phyloP scores from a whole-genome alignment of 2,329 filamentous ascomycete genomes.

The Pseudocercospora eumusae region DNA sequence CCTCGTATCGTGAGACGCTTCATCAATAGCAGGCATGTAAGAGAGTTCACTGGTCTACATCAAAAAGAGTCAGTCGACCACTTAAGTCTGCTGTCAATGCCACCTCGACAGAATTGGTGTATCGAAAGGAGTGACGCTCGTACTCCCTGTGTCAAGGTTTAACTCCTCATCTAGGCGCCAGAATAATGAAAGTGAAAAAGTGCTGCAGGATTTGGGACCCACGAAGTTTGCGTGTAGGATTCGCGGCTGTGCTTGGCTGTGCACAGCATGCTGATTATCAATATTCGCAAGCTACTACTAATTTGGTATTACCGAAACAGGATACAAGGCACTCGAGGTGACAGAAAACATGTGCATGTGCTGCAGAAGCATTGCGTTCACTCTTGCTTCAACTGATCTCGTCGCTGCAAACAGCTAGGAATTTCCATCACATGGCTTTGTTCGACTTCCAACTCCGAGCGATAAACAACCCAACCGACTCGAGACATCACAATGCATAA shows the following conservation, averaged over 20 bases:
- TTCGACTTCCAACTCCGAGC: not conserved
- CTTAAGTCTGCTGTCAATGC: not conserved
- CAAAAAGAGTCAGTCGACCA: not conserved
- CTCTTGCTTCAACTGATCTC: not conserved
- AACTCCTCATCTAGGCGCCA: conserved; percentile 4
- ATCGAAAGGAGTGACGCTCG: not conserved
- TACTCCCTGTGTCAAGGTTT: not conserved
- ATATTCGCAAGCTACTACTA: not conserved
- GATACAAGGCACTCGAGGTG: not conserved
- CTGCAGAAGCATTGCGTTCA: not conserved
- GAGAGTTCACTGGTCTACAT: not conserved
- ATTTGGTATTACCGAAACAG: not conserved
- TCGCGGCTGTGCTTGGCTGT: conserved; percentile 6
- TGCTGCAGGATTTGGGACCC: conserved; percentile 2
- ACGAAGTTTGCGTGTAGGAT: not conserved
- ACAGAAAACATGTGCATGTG: not conserved
- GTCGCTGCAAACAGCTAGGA: not conserved
- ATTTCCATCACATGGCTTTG: not conserved
- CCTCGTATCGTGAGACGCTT: not conserved
- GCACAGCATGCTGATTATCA: not conserved
- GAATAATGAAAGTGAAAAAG: not conserved
- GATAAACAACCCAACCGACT: not conserved
- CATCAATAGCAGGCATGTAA: not conserved
- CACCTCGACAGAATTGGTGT: not conserved
- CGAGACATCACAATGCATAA: not conserved